A percentile compares a stretch with the other conserved stretches of the same genome.
phyloP scores from a whole-genome alignment of 805 yeast species.

The Ogataea trehalophila region DNA sequence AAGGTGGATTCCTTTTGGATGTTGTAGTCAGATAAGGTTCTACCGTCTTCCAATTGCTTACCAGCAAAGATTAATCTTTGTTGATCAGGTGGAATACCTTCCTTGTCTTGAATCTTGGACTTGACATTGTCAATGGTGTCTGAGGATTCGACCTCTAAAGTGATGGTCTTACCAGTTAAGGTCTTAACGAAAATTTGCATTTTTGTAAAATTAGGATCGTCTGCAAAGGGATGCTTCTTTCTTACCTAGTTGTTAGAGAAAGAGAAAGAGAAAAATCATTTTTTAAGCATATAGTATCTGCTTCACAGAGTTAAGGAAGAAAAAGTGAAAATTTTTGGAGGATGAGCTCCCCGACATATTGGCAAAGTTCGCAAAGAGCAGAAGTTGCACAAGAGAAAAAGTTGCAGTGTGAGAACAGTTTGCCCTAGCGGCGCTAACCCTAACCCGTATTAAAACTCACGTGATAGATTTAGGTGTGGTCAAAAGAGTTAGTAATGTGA shows the following conservation, averaged over 20 bases:
- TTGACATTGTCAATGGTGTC: conserved; percentile 99
- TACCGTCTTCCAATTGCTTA: conserved; percentile 99
- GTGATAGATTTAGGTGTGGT: too few species aligned
- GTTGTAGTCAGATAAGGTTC: conserved; percentile 99
- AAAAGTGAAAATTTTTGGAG: not conserved
- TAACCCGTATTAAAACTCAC: too few species aligned
- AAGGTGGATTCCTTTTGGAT: conserved; percentile 99
- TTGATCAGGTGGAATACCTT: conserved; percentile 99
- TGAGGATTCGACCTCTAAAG: conserved; percentile 98
- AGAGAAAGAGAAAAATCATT: not conserved
- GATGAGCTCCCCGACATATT: not conserved
- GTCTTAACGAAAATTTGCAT: conserved; percentile 79
- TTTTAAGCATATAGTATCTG: too few species aligned
- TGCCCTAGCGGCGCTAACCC: too few species aligned
- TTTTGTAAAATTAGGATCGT: conserved; percentile 29
- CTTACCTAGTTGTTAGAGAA: conserved; percentile 24
- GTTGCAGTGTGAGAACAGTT: too few species aligned
- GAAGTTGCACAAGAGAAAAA: not conserved
- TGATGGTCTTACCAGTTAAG: conserved; percentile 89
- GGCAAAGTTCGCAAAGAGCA: not conserved
- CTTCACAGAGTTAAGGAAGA: not conserved
- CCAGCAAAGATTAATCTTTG: conserved; percentile 99
- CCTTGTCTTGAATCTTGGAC: conserved; percentile 98
- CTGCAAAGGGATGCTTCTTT: conserved; percentile 37
- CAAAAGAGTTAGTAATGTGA: too few species aligned